phyloP scores from a whole-genome alignment of 305 asterid genomes.

The Solanum hybrid region DNA sequence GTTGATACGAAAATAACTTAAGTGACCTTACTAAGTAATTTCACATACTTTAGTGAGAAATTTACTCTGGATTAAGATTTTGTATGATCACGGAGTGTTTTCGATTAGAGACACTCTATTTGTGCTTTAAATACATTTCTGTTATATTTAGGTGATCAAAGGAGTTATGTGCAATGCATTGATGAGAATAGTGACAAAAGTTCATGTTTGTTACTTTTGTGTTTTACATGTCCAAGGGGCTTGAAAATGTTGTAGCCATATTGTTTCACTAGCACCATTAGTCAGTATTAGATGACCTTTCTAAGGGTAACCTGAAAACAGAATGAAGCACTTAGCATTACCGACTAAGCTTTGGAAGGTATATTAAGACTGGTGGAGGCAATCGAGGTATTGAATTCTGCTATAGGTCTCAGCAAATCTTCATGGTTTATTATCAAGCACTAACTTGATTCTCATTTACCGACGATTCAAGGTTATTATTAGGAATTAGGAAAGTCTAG shows the following conservation, averaged over 20 bases:
- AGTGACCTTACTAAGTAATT: background rate
- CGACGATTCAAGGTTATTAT: background rate
- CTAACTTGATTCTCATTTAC: background rate
- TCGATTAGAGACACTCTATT: no score
- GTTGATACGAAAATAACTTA: background rate
- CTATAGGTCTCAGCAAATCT: background rate
- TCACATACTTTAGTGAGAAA: background rate
- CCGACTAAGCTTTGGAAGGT: background rate
- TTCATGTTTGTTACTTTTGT: background rate
- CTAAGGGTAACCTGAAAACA: background rate
- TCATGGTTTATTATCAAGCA: background rate
- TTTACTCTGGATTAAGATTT: background rate
- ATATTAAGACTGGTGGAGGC: background rate
- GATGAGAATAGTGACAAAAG: background rate
- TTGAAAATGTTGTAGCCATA: background rate
- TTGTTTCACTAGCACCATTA: background rate
- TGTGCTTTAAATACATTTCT: background rate
- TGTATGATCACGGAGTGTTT: background rate
- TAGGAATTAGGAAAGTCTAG: background rate
- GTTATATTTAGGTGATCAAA: background rate
- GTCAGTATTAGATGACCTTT: background rate
- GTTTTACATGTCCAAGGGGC: background rate
- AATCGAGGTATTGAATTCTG: background rate
- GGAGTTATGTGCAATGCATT: background rate
- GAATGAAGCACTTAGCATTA: background rate